These are phyloP conservation scores for Solanum virginianum DNA, from an alignment of 257 asterid genomes.

Conservation along the genomic window DNA sequence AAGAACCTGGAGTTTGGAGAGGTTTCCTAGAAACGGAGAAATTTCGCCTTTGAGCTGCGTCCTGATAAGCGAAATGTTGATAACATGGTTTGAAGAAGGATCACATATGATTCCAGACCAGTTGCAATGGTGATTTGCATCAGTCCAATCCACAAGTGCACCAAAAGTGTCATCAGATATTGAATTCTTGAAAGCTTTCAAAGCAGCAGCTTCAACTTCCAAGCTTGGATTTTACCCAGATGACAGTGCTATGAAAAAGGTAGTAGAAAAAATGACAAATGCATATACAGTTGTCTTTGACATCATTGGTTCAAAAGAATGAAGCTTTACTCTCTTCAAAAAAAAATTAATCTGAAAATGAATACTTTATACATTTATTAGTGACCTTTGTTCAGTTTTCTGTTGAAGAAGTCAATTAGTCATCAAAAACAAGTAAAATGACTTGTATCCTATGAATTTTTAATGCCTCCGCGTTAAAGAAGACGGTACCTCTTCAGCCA, in stretches of 20 bases:
- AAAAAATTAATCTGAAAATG: background rate
- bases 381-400: background rate
- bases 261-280: slow-evolving; percentile 4
- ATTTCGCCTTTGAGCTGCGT: slow-evolving; percentile 37
- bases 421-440: background rate
- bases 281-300: background rate
- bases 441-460: background rate
- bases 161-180: slow-evolving; percentile 38
- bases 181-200: slow-evolving; percentile 45
- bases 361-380: background rate
- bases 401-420: background rate
- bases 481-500: background rate
- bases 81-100: slow-evolving; percentile 15
- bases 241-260: slow-evolving; percentile 18
- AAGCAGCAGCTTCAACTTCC: slow-evolving; percentile 34
- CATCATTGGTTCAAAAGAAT: slow-evolving; percentile 7
- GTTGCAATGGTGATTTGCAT: slow-evolving; percentile 43
- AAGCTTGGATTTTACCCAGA: background rate
- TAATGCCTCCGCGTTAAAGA: background rate
- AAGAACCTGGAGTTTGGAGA: slow-evolving; percentile 60
- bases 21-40: slow-evolving; percentile 60
- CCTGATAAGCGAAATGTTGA: slow-evolving; percentile 42
- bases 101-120: slow-evolving; percentile 65
- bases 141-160: slow-evolving; percentile 44
- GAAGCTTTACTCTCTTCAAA: background rate